phyloP scores from a whole-genome alignment of 345 rosid genomes.

The Boechera stricta region DNA sequence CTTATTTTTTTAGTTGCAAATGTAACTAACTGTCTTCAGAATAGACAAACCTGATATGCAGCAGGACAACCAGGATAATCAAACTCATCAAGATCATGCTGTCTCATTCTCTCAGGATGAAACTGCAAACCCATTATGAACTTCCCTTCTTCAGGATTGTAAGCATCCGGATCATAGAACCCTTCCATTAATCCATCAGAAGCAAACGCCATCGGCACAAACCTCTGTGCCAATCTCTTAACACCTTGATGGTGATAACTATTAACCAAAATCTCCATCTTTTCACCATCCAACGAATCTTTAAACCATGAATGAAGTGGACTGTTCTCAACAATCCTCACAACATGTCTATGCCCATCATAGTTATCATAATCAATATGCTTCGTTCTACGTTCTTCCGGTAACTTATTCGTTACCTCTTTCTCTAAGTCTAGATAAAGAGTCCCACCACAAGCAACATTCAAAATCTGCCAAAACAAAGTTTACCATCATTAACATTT shows the following conservation, averaged over 20 bases:
- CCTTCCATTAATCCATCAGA: slow-evolving; percentile 74
- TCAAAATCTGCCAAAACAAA: slow-evolving; percentile 56
- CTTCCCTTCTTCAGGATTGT: slow-evolving; percentile 68
- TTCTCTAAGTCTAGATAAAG: slow-evolving; percentile 75
- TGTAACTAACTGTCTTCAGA: background rate
- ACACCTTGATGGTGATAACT: slow-evolving; percentile 78
- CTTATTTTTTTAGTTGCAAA: background rate
- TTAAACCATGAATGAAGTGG: slow-evolving; percentile 72
- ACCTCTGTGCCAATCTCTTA: slow-evolving; percentile 62
- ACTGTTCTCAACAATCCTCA: slow-evolving; percentile 53
- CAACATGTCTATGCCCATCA: slow-evolving; percentile 65
- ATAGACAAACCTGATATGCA: slow-evolving; percentile 62
- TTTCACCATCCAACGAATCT: slow-evolving; percentile 53
- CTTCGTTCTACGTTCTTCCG: slow-evolving; percentile 37
- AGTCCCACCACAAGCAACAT: slow-evolving; percentile 89
- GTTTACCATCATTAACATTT: background rate
- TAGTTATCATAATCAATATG: slow-evolving; percentile 65
- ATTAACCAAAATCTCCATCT: slow-evolving; percentile 69
- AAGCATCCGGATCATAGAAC: slow-evolving; percentile 66
- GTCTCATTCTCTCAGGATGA: slow-evolving; percentile 76
- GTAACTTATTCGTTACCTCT: slow-evolving; percentile 54
- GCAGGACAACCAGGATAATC: slow-evolving; percentile 68
- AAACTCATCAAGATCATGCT: slow-evolving; percentile 54
- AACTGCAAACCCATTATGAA: slow-evolving; percentile 74
- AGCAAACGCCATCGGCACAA: slow-evolving; percentile 72